Evolutionary conservation across 805 yeast species (phyloP).

Genomic region (Candida ovalis): DNA sequence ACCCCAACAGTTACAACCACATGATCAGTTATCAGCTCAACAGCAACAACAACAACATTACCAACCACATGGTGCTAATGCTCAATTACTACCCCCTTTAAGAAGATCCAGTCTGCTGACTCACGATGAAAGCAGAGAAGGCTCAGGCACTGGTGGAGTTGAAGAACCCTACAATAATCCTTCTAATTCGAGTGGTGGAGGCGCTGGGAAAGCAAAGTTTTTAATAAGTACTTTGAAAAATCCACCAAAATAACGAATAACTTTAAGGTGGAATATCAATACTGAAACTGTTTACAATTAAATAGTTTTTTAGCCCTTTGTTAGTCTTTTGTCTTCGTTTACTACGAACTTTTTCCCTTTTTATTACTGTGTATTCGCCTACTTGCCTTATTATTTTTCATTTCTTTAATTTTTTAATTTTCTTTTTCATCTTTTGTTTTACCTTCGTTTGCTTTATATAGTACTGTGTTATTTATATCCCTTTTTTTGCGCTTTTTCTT

Average conservation of each 20-base stretch:
- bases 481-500: neutral
- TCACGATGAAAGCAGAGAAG: conserved; percentile 6
- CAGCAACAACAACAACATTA: conserved; percentile 6
- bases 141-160: neutral
- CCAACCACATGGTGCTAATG: neutral
- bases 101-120: conserved; percentile 1
- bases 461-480: neutral
- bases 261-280: too few relatives aligned
- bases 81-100: conserved; percentile 11
- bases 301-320: too few relatives aligned
- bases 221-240: conserved; percentile 22
- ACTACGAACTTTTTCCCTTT: neutral
- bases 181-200: neutral
- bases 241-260: conserved; percentile 19
- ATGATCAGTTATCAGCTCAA: too few relatives aligned
- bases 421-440: too few relatives aligned
- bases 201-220: conserved; percentile 14
- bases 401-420: neutral
- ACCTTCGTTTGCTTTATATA: neutral
- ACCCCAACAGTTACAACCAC: too few relatives aligned
- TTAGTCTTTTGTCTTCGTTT: neutral
- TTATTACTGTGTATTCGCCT: neutral
- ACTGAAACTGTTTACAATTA: too few relatives aligned
- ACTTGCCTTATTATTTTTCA: neutral
- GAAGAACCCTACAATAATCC: neutral